A percentile compares a stretch with the other conserved stretches of the same genome.
Evolutionary conservation across 2,329 filamentous ascomycete species (phyloP).

Genomic region (Colletotrichum sp.): DNA sequence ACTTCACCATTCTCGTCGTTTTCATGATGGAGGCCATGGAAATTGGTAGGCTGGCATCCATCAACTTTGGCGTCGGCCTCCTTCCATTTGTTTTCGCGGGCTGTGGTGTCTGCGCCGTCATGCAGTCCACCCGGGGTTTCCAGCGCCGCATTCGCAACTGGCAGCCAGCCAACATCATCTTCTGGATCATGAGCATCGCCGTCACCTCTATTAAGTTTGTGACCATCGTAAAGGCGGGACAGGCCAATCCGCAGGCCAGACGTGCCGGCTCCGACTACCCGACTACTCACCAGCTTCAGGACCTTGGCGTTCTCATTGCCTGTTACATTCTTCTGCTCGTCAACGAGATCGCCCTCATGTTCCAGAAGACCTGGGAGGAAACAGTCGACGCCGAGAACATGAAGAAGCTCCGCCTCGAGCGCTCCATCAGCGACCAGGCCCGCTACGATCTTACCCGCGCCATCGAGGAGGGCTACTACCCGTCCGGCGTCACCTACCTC

Average conservation of each 20-base stretch:
- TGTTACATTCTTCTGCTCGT: slow-evolving; percentile 25
- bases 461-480: slow-evolving; percentile 20
- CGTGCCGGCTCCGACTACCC: slow-evolving; percentile 23
- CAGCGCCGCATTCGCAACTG: slow-evolving; percentile 20
- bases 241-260: slow-evolving; percentile 1
- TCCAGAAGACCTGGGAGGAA: slow-evolving; percentile 21
- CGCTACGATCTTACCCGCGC: slow-evolving; percentile 17
- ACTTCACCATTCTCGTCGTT: slow-evolving; percentile 26
- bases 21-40: slow-evolving; percentile 29
- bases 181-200: slow-evolving; percentile 26
- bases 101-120: slow-evolving; percentile 13
- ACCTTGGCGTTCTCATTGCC: slow-evolving; percentile 25
- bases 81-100: slow-evolving; percentile 27
- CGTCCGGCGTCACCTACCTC: slow-evolving; percentile 17
- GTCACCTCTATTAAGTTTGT: slow-evolving; percentile 27
- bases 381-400: slow-evolving; percentile 13
- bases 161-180: slow-evolving; percentile 25
- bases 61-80: slow-evolving; percentile 25
- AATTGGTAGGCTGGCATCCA: slow-evolving; percentile 23
- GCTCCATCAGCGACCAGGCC: slow-evolving; percentile 19
- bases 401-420: slow-evolving; percentile 9
- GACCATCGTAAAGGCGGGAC: slow-evolving; percentile 10
- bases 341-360: slow-evolving; percentile 21
- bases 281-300: slow-evolving; percentile 27
- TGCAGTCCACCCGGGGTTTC: slow-evolving; percentile 24